A percentile compares a stretch with the other conserved stretches of the same genome.
phyloP scores from a whole-genome alignment of 2,329 filamentous ascomycete genomes.

The Cadophora gregata region DNA sequence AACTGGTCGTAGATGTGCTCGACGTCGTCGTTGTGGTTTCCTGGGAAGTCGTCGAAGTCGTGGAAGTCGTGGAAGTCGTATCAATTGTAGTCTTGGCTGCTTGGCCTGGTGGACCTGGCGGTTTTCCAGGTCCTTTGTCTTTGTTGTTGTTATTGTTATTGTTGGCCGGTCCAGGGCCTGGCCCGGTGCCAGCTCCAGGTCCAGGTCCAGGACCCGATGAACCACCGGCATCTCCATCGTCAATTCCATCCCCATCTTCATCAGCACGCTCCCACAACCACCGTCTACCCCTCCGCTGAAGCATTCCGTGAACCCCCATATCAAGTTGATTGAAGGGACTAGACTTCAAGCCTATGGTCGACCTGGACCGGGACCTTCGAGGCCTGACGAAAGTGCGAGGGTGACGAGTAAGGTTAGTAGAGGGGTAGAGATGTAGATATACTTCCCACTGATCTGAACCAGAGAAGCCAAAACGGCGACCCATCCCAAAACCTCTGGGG shows the following conservation, averaged over 20 bases:
- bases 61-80: background rate
- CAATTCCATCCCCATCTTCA: background rate
- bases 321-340: conserved; percentile 2
- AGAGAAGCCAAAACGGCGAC: background rate
- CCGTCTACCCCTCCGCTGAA: background rate
- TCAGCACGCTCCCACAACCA: background rate
- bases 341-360: conserved; percentile 9
- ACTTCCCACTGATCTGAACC: background rate
- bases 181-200: background rate
- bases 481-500: conserved; percentile 12
- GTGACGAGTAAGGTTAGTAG: background rate
- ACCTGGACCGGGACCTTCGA: conserved; percentile 11
- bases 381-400: conserved; percentile 10
- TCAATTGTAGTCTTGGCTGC: background rate
- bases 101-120: conserved; percentile 6
- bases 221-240: background rate
- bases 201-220: background rate
- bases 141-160: too few species aligned
- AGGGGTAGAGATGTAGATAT: background rate
- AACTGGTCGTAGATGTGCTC: conserved; percentile 1
- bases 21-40: background rate
- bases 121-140: background rate
- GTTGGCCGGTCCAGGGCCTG: background rate
- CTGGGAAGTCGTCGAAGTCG: background rate
- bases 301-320: background rate